Evolutionary conservation across 495 filamentous ascomycete species (phyloP).

Genomic region (Hypoxylon lienhwacheense): DNA sequence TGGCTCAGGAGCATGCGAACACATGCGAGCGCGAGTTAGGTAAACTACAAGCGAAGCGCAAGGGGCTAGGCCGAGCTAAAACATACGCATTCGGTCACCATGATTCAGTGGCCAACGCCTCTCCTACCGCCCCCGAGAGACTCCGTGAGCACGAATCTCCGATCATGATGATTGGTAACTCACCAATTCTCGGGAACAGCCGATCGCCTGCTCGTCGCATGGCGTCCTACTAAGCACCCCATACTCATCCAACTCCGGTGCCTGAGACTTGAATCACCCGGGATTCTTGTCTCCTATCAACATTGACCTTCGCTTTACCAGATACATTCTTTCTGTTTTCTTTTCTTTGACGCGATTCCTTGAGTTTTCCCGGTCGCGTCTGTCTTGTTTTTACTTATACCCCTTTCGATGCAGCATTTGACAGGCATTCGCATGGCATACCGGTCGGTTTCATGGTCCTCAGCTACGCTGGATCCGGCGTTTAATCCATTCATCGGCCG

Average conservation of each 20-base stretch:
- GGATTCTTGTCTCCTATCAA: slow-evolving; percentile 9
- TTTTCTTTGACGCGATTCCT: slow-evolving; percentile 14
- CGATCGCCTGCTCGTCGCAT: slow-evolving; percentile 66
- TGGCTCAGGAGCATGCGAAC: slow-evolving; percentile 79
- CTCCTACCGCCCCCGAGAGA: slow-evolving; percentile 70
- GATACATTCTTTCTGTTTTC: background rate
- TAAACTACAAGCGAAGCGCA: slow-evolving; percentile 74
- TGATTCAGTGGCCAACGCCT: slow-evolving; percentile 66
- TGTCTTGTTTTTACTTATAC: slow-evolving; percentile 31
- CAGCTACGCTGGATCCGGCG: slow-evolving; percentile 36
- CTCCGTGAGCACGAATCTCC: slow-evolving; percentile 44
- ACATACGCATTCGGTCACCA: slow-evolving; percentile 90
- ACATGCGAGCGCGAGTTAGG: slow-evolving; percentile 94
- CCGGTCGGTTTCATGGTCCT: slow-evolving; percentile 36
- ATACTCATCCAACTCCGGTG: background rate
- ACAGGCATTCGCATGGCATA: slow-evolving; percentile 38
- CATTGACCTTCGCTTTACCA: background rate
- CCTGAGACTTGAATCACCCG: background rate
- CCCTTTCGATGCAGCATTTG: slow-evolving; percentile 34
- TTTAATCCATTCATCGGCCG: slow-evolving; percentile 27
- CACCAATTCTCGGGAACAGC: slow-evolving; percentile 52
- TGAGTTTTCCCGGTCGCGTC: slow-evolving; percentile 6
- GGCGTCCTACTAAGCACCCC: slow-evolving; percentile 64
- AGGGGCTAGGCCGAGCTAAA: slow-evolving; percentile 82
- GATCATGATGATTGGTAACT: slow-evolving; percentile 56